Evolutionary conservation across 495 filamentous ascomycete species (phyloP), one percentile per base, ranked within the genome.

Genomic region (Xylaria curta): DNA sequence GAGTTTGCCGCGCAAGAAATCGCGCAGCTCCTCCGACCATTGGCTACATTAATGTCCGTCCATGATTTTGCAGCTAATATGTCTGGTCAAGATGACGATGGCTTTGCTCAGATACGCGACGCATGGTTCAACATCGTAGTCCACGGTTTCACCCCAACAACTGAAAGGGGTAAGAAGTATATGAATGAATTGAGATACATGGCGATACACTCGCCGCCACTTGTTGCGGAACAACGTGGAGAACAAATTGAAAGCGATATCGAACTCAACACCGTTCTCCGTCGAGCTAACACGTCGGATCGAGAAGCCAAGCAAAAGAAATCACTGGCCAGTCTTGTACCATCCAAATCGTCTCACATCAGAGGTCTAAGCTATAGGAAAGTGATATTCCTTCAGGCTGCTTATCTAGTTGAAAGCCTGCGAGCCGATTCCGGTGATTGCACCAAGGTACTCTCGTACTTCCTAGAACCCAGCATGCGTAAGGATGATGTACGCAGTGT

Each of bases 111-210:
- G 59, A 89, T 96, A 72, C 91, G 95, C 46, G 94, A 98, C 84
- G 93, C 93, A 17, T 99, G 96, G 96, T 97, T 97, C 80, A 99
- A 99, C 78, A 92, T 98, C 64, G 92, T 93, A 38, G 91, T 98
- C 9, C 95, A 98, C 79, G 95, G 94, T 42, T 97, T 98, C 77
- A 89, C 87, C n/a, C 85, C 90, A 19, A 87, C 85, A 21, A 93
- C 93, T 0, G 85, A 86, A 26, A 86, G 91, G 69, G 91, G 89
- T 44, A 90, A 89, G 71, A 87, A 87, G 74, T 88, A 93, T 75
- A 75, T 86, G 26, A 89, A 90, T 54, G 93, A 97, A 73, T 84
- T 99, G 26, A 87, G 91, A 40, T 83, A 91, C 58, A 90, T 99
- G 80, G 96, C 96, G 5, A 89, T 91, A 66, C 89, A 97, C 78